Evolutionary conservation across 345 rosid species (phyloP).

Genomic region (Salix caprea): DNA sequence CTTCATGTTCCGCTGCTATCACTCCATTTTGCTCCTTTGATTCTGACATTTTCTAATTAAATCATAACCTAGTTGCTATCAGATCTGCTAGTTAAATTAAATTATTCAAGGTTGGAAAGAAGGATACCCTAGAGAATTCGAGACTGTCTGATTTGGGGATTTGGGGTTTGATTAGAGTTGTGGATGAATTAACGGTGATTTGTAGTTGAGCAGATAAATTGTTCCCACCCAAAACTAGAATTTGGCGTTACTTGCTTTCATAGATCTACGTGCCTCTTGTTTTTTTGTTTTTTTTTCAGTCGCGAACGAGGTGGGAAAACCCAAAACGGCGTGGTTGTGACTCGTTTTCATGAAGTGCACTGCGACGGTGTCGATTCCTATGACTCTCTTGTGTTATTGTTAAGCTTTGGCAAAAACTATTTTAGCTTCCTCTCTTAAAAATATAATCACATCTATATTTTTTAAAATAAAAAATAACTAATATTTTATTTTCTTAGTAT

Average conservation of each 20-base stretch:
- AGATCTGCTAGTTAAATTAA: conserved; percentile 24
- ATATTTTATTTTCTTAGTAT: too few relatives aligned
- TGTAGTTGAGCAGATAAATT: conserved; percentile 78
- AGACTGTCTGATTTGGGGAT: conserved; percentile 3
- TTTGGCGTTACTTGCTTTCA: not conserved
- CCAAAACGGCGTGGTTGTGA: not conserved
- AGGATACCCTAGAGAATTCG: conserved; percentile 13
- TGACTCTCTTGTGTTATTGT: too few relatives aligned
- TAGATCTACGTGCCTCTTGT: not conserved
- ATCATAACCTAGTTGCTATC: conserved; percentile 18
- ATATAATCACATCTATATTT: too few relatives aligned
- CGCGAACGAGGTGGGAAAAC: not conserved
- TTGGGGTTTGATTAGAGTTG: not conserved
- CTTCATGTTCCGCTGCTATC: not conserved
- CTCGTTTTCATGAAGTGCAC: not conserved
- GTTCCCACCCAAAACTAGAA: not conserved
- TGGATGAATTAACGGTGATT: not conserved
- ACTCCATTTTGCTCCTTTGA: conserved; percentile 21
- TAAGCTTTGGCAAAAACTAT: too few relatives aligned
- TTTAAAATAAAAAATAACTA: too few relatives aligned
- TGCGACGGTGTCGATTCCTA: not conserved
- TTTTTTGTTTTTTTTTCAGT: not conserved
- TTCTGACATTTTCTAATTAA: conserved; percentile 40
- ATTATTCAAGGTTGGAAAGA: not conserved
- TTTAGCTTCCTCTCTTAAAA: too few relatives aligned